Conservation (phyloP, 495 filamentous ascomycete species). For the Neurospora sp. region DNA sequence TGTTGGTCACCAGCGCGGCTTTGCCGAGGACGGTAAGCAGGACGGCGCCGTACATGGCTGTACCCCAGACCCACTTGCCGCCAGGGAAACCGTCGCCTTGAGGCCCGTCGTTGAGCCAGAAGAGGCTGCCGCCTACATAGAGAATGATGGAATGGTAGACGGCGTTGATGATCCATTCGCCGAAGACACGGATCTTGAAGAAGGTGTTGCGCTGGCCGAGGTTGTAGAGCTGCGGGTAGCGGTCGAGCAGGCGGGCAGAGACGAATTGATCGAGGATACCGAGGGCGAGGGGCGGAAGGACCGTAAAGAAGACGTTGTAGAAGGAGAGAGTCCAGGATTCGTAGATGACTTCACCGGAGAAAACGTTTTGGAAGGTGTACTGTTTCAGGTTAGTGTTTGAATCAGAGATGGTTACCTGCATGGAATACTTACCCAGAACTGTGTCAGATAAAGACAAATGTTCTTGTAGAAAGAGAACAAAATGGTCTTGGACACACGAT, state of each 20-base stretch:
- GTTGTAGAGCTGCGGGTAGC: conserved; percentile 93
- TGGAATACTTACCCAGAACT: conserved; percentile 75
- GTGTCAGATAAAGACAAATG: conserved; percentile 95
- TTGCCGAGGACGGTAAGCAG: conserved; percentile 91
- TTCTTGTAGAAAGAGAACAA: conserved; percentile 99
- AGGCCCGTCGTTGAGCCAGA: conserved; percentile 70
- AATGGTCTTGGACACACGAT: conserved; percentile 91
- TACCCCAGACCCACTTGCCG: conserved; percentile 98
- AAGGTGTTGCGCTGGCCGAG: conserved; percentile 86
- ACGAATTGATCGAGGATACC: conserved; percentile 98
- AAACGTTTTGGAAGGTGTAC: conserved; percentile 97
- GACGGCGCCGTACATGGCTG: conserved; percentile 79
- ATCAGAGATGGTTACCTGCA: neutral
- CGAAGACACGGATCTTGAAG: conserved; percentile 86
- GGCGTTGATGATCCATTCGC: conserved; percentile 83
- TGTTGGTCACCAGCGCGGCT: conserved; percentile 86
- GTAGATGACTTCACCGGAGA: conserved; percentile 96
- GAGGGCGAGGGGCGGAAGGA: conserved; percentile 85
- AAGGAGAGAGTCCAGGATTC: conserved; percentile 98
- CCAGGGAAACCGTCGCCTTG: conserved; percentile 64
- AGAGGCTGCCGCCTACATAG: conserved; percentile 71
- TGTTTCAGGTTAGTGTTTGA: conserved; percentile 31
- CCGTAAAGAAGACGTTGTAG: conserved; percentile 98
- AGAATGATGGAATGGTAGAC: conserved; percentile 93
- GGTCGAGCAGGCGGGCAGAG: conserved; percentile 87